Evolutionary conservation across 306 rosid genomes (phyloP), one percentile per base, ranked within the genome.

Genomic region (Pueraria montana): DNA sequence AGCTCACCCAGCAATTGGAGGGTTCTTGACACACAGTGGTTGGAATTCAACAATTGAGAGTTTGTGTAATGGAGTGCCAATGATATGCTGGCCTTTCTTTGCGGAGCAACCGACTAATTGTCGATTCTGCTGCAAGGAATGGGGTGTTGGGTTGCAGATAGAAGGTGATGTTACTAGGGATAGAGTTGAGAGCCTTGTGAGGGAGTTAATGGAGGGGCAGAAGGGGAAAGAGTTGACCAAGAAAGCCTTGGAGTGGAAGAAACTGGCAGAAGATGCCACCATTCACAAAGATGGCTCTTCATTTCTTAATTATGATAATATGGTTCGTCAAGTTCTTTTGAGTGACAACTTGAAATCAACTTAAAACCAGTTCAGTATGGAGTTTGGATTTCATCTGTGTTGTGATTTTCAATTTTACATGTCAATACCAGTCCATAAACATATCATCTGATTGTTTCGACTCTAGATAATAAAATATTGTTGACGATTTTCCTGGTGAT

Each of bases 21-120:
- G n/a, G n/a, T n/a, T n/a, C n/a, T n/a, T n/a, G n/a, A n/a, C n/a
- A 0, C 89, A 89, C 7, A 46, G 62, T 16, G 95, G 95, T 2
- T 91, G 93, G 93, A 89, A 89, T 40, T 91, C 91, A 7, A 89
- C 46, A 2, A 13, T 76, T 26, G 80, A 62, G 4, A 77, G 81
- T 48, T 48, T 77, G 63, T 14, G 62, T 75, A 2, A 49, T 6
- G 95, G 93, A 13, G 89, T 91, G n/a, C 90, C 91, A 18, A 72
- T 89, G 87, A 50, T 91, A 7, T 87, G 88, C 7, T 91, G 93
- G 93, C 92, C 92, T 0, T 87, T 91, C 78, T 90, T 88, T 11
- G 86, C 90, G 0, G 96, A 89, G 17, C 95, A 91, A 34, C 97
- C 77, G 27, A 86, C 89, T 0, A 91, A 91, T 69, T 89, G 90